Conservation (phyloP, 1,284 basidiomycete genomes). For the Sporisorium exsertum region DNA sequence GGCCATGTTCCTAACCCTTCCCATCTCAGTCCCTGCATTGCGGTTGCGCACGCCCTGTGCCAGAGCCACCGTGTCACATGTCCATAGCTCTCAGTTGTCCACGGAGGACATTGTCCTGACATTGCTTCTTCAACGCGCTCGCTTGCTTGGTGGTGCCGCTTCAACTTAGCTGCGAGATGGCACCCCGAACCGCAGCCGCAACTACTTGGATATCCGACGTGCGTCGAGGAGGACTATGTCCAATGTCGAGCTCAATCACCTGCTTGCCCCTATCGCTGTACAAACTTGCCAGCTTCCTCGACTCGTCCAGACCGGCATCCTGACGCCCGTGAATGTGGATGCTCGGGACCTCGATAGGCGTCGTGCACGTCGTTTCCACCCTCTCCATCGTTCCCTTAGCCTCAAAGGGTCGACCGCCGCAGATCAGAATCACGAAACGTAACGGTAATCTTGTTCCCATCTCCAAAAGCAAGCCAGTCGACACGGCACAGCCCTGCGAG, state of each 20-base stretch:
- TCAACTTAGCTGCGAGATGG: slow-evolving; percentile 2
- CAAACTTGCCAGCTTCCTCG: slow-evolving; percentile 20
- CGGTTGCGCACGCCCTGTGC: neutral
- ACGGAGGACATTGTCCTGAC: neutral
- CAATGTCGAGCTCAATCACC: slow-evolving; percentile 42
- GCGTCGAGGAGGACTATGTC: slow-evolving; percentile 45
- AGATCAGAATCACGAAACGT: slow-evolving; percentile 43
- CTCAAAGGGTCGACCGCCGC: slow-evolving; percentile 42
- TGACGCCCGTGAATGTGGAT: slow-evolving; percentile 37
- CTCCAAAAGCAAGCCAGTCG: slow-evolving; percentile 37
- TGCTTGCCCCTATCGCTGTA: slow-evolving; percentile 27
- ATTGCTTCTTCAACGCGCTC: neutral
- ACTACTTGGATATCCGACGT: slow-evolving; percentile 29
- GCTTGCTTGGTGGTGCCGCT: neutral
- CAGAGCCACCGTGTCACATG: neutral
- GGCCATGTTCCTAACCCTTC: neutral
- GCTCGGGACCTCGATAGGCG: slow-evolving; percentile 23
- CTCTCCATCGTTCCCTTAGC: slow-evolving; percentile 23
- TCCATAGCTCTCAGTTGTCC: neutral
- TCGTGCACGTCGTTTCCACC: slow-evolving; percentile 9
- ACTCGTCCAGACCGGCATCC: slow-evolving; percentile 36
- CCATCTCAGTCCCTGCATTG: neutral
- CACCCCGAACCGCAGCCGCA: slow-evolving; percentile 22
- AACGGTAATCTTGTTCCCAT: slow-evolving; percentile 12
- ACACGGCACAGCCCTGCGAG: slow-evolving; percentile 49